phyloP scores from a whole-genome alignment of 176 grass and related monocot species.

The Paspalum notatum region DNA sequence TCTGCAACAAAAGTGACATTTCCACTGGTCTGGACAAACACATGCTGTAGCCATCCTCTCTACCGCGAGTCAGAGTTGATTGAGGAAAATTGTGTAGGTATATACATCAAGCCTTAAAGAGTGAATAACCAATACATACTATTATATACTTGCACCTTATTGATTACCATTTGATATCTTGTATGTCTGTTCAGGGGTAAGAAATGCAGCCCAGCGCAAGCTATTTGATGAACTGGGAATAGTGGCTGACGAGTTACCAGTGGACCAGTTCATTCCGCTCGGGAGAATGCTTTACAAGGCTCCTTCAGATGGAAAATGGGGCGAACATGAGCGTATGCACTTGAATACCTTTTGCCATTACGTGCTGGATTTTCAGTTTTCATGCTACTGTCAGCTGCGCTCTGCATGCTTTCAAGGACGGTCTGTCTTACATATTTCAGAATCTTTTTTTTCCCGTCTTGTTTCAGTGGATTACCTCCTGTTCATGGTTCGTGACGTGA shows the following conservation, averaged over 20 bases:
- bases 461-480: slow-evolving; percentile 93
- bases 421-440: neutral
- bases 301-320: slow-evolving; percentile 94
- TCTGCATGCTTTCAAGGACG: neutral
- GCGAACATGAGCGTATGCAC: slow-evolving; percentile 78
- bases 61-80: slow-evolving; percentile 84
- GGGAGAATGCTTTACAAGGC: slow-evolving; percentile 94
- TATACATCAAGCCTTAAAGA: slow-evolving; percentile 1
- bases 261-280: slow-evolving; percentile 80
- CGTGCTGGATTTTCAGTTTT: neutral
- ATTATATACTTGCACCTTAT: slow-evolving; percentile 18
- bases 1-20: slow-evolving; percentile 91
- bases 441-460: slow-evolving; percentile 3
- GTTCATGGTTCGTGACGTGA: slow-evolving; percentile 80
- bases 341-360: neutral
- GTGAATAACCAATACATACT: neutral
- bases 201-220: slow-evolving; percentile 86
- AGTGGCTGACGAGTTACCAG: slow-evolving; percentile 66
- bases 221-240: slow-evolving; percentile 94
- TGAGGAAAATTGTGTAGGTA: slow-evolving; percentile 75
- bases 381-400: neutral
- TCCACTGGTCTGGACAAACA: slow-evolving; percentile 92
- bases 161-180: neutral
- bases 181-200: slow-evolving; percentile 59
- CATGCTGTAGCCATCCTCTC: slow-evolving; percentile 90